Evolutionary conservation across 805 yeast genomes (phyloP).

Genomic region (Jamesozyma rosinii): DNA sequence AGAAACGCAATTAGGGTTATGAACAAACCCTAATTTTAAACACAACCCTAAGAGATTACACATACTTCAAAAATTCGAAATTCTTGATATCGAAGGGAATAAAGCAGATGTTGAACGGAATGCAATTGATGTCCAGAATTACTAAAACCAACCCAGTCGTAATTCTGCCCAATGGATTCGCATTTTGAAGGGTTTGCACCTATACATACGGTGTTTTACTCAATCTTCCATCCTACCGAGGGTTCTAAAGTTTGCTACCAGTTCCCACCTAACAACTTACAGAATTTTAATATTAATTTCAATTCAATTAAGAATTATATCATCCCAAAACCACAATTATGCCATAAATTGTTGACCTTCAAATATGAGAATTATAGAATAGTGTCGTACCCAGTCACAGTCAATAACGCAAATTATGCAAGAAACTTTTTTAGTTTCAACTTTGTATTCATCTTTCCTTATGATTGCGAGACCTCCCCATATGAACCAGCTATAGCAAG

Average conservation of each 20-base stretch:
- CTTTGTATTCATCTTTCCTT: constrained; percentile 83
- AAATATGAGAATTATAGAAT: constrained; percentile 62
- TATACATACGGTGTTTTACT: constrained; percentile 79
- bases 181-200: constrained; percentile 66
- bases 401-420: constrained; percentile 64
- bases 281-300: constrained; percentile 50
- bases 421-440: constrained; percentile 91
- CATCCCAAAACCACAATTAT: constrained; percentile 86
- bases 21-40: no score
- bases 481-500: constrained; percentile 80
- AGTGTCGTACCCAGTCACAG: constrained; percentile 82
- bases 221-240: constrained; percentile 90
- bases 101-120: no score
- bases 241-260: constrained; percentile 89
- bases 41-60: no score
- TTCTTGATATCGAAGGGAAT: no score
- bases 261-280: constrained; percentile 59
- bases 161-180: constrained; percentile 14
- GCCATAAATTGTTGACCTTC: constrained; percentile 71
- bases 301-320: constrained; percentile 82
- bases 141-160: no score
- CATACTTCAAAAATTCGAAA: no score
- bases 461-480: constrained; percentile 70
- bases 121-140: no score
- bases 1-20: no score